A percentile compares a stretch with the other conserved stretches of the same genome.
phyloP scores from a whole-genome alignment of 1,284 basidiomycete species.

The Ustilago xerochloae region DNA sequence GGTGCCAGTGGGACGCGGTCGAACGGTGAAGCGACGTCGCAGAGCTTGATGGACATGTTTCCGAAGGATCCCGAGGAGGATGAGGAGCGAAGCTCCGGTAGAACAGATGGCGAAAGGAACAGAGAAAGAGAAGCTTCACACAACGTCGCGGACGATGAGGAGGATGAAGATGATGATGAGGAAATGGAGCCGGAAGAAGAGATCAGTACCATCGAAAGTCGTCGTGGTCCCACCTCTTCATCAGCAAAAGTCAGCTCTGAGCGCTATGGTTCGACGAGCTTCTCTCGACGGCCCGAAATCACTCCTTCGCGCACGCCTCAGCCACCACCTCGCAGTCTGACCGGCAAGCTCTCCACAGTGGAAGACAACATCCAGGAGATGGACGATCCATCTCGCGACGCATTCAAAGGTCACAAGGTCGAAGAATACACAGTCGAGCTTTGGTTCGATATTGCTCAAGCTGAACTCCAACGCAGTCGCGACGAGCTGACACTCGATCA shows the following conservation, averaged over 20 bases:
- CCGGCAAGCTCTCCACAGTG: constrained; percentile 35
- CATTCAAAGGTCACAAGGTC: constrained; percentile 30
- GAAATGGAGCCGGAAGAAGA: constrained; percentile 30
- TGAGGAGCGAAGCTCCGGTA: not conserved
- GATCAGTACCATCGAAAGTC: constrained; percentile 16
- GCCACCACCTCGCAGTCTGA: constrained; percentile 17
- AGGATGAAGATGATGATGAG: constrained; percentile 15
- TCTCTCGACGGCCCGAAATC: constrained; percentile 8
- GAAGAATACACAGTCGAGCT: constrained; percentile 39
- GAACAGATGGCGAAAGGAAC: not conserved
- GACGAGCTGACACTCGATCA: constrained; percentile 39
- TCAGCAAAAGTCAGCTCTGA: constrained; percentile 6
- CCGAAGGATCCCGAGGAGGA: constrained; percentile 16
- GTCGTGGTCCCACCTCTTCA: not conserved
- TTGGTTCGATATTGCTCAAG: constrained; percentile 45
- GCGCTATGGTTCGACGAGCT: constrained; percentile 26
- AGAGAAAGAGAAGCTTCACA: not conserved
- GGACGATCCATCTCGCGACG: constrained; percentile 33
- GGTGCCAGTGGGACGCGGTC: not conserved
- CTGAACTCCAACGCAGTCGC: constrained; percentile 26
- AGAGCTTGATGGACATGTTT: constrained; percentile 26
- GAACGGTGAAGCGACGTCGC: constrained; percentile 16
- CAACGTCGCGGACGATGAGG: not conserved
- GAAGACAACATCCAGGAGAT: constrained; percentile 41
- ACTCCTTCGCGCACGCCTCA: not conserved